Evolutionary conservation across 2,329 filamentous ascomycete genomes (phyloP), one percentile per base, ranked within the genome.

Genomic region (Fusarium gaditjirri): DNA sequence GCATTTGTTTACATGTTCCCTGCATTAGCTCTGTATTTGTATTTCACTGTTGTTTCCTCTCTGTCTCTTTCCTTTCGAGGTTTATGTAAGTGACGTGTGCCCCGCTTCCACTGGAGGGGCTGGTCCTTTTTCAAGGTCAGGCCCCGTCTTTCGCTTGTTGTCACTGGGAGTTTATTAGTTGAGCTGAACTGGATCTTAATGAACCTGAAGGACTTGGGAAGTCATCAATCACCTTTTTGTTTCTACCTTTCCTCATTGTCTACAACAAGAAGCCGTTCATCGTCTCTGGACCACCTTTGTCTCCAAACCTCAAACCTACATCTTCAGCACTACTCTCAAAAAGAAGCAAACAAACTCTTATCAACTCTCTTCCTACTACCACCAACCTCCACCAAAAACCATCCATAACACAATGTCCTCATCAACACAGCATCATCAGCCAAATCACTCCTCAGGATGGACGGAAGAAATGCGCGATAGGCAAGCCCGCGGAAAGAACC

Each of bases 401-500:
- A 60, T 46, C 29, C 64, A 62, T 17, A 50, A 31, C 43, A 39
- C 39, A 23, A 74, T 73, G 68, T 61, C 71, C 52, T 72, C 71
- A 29, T 67, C 70, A 44, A 68, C 70, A 52, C 62, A 74, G 43
- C 59, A 78, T 91, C 89, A 61, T 43, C 39, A 68, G 53, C 36
- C 33, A 43, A 41, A 41, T 39, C 82, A 35, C 59, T 56, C 61
- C 57, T 53, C 71, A 61, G 70, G 73, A 56, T 86, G 88, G 78
- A 87, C 86, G 1, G 71, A 82, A 25, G 79, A 82, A 65, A 88
- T 88, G 86, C 86, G 87, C 74, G 88, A 90, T 77, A 84, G 84
- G 10, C 89, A 91, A 78, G 87, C 89, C 8, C 83, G 89, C 43
- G 88, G 88, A 56, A 89, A 89, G 75, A 84, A 90, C 68, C 86